phyloP scores from a whole-genome alignment of 345 rosid species.

The Eucalyptus caleyi region DNA sequence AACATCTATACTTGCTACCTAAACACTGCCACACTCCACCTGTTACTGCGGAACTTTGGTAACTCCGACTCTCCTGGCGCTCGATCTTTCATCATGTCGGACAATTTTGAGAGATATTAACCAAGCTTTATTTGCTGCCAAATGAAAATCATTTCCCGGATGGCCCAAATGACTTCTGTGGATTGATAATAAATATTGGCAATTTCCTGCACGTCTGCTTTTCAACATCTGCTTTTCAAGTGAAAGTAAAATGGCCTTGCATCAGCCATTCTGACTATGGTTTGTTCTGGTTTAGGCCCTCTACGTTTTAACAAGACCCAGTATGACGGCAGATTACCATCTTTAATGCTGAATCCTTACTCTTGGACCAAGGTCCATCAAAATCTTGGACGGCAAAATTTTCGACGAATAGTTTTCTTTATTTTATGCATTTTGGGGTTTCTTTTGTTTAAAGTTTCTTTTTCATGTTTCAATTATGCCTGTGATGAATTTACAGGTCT shows the following conservation, averaged over 20 bases:
- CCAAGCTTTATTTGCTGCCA: background rate
- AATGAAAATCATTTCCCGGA: background rate
- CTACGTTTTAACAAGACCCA: background rate
- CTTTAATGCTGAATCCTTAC: conserved; percentile 2
- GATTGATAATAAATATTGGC: background rate
- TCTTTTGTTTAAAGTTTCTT: background rate
- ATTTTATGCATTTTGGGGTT: background rate
- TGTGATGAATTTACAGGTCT: background rate
- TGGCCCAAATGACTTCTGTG: background rate
- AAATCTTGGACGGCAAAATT: background rate
- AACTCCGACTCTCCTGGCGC: background rate
- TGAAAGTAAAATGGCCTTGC: background rate
- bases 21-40: background rate
- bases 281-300: conserved; percentile 1
- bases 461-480: background rate
- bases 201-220: background rate
- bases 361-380: conserved; percentile 19
- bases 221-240: background rate
- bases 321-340: conserved; percentile 7
- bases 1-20: background rate
- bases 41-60: background rate
- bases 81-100: background rate
- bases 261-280: background rate
- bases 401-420: background rate
- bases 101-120: background rate